Evolutionary conservation across 1,284 basidiomycete species (phyloP).

Genomic region (Cystobasidium slooffiae): DNA sequence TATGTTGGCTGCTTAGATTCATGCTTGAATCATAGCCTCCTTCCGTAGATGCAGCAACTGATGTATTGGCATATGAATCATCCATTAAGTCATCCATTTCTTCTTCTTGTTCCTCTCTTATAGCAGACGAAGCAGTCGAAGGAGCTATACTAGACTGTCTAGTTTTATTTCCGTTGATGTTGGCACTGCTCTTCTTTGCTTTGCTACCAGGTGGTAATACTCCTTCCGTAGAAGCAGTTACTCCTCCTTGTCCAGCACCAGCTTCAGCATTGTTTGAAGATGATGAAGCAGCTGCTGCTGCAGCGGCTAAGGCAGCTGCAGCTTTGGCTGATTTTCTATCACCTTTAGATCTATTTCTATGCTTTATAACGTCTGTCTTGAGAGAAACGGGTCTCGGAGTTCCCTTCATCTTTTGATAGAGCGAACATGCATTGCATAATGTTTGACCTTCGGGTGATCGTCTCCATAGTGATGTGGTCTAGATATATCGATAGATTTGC

Average conservation of each 20-base stretch:
- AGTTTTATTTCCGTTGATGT: slow-evolving; percentile 1
- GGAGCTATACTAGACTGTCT: slow-evolving; percentile 18
- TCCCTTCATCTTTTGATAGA: slow-evolving; percentile 57
- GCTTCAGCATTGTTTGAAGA: neutral
- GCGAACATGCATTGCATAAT: slow-evolving; percentile 56
- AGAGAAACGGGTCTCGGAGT: slow-evolving; percentile 54
- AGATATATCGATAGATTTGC: neutral
- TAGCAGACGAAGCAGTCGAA: slow-evolving; percentile 20
- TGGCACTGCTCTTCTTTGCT: slow-evolving; percentile 9
- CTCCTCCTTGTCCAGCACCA: no score
- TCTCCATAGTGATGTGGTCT: slow-evolving; percentile 56
- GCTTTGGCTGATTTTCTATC: slow-evolving; percentile 43
- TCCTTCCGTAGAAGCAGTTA: neutral
- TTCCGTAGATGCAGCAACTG: slow-evolving; percentile 1
- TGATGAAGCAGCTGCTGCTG: neutral
- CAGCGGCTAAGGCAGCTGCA: neutral
- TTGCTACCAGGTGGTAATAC: neutral
- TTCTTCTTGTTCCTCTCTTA: slow-evolving; percentile 13
- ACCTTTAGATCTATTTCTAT: slow-evolving; percentile 53
- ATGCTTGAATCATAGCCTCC: neutral
- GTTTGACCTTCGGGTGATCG: slow-evolving; percentile 53
- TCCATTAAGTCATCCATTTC: neutral
- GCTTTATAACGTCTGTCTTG: slow-evolving; percentile 56
- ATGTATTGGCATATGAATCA: slow-evolving; percentile 1
- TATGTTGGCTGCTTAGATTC: no score